phyloP scores from a whole-genome alignment of 345 rosid species.

The Gossypium bickii region DNA sequence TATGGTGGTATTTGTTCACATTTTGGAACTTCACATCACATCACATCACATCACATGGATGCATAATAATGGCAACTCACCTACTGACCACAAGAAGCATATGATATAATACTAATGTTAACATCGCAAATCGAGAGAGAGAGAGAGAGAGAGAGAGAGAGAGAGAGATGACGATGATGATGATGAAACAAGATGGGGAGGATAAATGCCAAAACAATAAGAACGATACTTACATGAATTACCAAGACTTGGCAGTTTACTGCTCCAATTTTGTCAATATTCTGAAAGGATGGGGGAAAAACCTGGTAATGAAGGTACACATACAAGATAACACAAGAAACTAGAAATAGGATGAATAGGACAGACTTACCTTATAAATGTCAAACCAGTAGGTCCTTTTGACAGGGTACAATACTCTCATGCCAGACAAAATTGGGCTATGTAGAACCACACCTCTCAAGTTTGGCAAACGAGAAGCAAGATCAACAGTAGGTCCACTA shows the following conservation, averaged over 20 bases:
- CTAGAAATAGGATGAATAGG: neutral
- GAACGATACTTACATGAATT: constrained; percentile 67
- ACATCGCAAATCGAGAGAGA: neutral
- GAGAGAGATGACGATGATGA: neutral
- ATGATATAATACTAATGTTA: neutral
- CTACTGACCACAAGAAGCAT: no score
- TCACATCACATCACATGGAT: neutral
- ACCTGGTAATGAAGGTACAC: neutral
- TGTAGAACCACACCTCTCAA: constrained; percentile 80
- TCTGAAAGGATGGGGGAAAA: constrained; percentile 37
- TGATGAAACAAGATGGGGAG: neutral
- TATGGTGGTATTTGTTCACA: neutral
- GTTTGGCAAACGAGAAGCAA: constrained; percentile 74
- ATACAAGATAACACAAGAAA: constrained; percentile 1
- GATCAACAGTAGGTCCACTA: constrained; percentile 94
- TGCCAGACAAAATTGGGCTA: constrained; percentile 87
- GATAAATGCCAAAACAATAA: neutral
- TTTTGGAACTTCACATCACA: neutral
- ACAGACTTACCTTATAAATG: constrained; percentile 68
- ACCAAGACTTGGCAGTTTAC: constrained; percentile 76
- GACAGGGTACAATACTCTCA: constrained; percentile 90
- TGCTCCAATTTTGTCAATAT: constrained; percentile 78
- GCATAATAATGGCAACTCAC: neutral
- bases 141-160: neutral
- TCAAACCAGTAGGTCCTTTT: constrained; percentile 96